These are phyloP conservation scores for Solanum piurae DNA, from an alignment of 257 asterid genomes.

Conservation along the genomic window DNA sequence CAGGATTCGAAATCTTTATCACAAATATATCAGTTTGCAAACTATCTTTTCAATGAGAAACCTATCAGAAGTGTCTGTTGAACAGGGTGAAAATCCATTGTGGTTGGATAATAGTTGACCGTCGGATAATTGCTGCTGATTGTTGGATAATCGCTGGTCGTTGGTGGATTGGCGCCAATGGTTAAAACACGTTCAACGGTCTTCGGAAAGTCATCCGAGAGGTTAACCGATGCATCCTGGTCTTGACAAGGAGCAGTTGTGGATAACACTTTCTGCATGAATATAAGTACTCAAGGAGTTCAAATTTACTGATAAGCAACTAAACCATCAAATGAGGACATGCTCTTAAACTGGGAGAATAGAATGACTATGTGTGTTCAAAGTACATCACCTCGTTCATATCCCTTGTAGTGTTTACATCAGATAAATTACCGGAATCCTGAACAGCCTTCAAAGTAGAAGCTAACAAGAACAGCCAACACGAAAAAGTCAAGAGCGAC, in stretches of 20 bases:
- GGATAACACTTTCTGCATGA: slow-evolving; percentile 27
- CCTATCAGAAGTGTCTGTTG: slow-evolving; percentile 56
- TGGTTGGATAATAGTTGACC: slow-evolving; percentile 19
- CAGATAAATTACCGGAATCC: slow-evolving; percentile 8
- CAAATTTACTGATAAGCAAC: background rate
- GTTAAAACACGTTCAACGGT: slow-evolving; percentile 30
- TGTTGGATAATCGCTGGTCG: background rate
- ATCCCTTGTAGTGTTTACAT: slow-evolving; percentile 5
- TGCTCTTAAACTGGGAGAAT: background rate
- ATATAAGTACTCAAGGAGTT: background rate
- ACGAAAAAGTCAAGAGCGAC: background rate
- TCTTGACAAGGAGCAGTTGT: background rate
- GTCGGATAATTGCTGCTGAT: background rate
- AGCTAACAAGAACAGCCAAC: background rate
- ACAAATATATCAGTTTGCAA: background rate
- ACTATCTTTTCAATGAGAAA: slow-evolving; percentile 5
- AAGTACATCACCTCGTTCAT: slow-evolving; percentile 35
- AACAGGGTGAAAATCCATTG: slow-evolving; percentile 72
- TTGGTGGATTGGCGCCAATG: background rate
- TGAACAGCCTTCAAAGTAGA: slow-evolving; percentile 15
- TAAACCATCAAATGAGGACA: background rate
- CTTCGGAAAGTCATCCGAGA: slow-evolving; percentile 36
- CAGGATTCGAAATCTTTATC: background rate
- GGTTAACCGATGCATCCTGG: slow-evolving; percentile 14
- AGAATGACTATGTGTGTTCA: background rate